A percentile compares a stretch with the other conserved stretches of the same genome.
Evolutionary conservation across 768 basidiomycete genomes (phyloP).

Genomic region (Tylopilus subfusipes): DNA sequence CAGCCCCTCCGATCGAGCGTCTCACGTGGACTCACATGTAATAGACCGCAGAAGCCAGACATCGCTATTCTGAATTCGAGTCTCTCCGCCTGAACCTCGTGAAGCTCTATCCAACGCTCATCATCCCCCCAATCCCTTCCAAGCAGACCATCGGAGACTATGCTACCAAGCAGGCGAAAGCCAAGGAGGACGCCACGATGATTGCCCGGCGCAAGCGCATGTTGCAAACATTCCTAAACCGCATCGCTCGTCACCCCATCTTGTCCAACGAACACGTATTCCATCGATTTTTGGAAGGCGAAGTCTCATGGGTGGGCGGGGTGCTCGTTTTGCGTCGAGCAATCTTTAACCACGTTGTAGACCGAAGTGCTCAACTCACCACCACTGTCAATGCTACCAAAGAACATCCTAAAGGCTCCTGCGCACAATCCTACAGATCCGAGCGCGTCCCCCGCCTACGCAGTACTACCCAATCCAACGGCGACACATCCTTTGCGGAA

Average conservation of each 20-base stretch:
- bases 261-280: slow-evolving; percentile 95
- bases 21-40: slow-evolving; percentile 10
- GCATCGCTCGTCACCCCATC: slow-evolving; percentile 88
- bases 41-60: slow-evolving; percentile 77
- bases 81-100: slow-evolving; percentile 79
- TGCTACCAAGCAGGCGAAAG: slow-evolving; percentile 94
- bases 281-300: slow-evolving; percentile 92
- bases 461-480: slow-evolving; percentile 85
- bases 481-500: slow-evolving; percentile 83
- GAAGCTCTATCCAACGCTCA: slow-evolving; percentile 91
- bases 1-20: background rate
- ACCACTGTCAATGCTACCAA: slow-evolving; percentile 86
- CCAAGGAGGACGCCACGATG: slow-evolving; percentile 91
- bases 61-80: slow-evolving; percentile 98
- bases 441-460: slow-evolving; percentile 67
- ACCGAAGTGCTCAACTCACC: slow-evolving; percentile 91
- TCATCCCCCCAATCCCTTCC: slow-evolving; percentile 96
- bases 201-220: slow-evolving; percentile 91
- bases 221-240: slow-evolving; percentile 92
- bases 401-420: slow-evolving; percentile 93
- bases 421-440: slow-evolving; percentile 91
- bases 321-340: background rate
- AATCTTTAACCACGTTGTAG: slow-evolving; percentile 37
- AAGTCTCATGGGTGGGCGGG: slow-evolving; percentile 85
- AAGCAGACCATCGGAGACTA: slow-evolving; percentile 96